Percentiles rank a stretch among this genome's conserved stretches.
Conservation (phyloP, 2,329 filamentous ascomycete genomes). For the Verticillium zaregamsianum region DNA sequence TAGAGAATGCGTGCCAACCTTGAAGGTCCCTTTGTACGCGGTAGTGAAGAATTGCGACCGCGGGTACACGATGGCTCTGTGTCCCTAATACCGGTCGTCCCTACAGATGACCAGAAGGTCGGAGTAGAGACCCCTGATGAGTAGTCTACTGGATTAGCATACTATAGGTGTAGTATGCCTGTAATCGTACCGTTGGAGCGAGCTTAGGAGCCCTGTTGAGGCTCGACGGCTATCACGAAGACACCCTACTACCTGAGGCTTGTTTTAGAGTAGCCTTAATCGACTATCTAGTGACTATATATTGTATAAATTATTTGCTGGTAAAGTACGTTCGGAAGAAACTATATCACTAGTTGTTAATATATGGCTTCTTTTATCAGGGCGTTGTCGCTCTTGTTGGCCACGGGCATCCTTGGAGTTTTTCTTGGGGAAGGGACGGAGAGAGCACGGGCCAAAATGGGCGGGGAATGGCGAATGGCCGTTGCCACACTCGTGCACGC, state of each 20-base stretch:
- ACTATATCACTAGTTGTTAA: too few relatives aligned
- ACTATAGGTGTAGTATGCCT: not conserved
- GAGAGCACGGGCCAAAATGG: too few relatives aligned
- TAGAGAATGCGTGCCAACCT: not conserved
- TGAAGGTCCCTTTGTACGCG: not conserved
- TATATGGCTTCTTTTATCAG: too few relatives aligned
- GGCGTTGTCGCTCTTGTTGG: too few relatives aligned
- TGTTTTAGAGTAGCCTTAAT: not conserved
- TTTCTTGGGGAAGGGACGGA: too few relatives aligned
- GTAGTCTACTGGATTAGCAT: not conserved
- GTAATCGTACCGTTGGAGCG: not conserved
- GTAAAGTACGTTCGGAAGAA: too few relatives aligned
- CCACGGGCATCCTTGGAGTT: too few relatives aligned
- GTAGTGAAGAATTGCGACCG: slow-evolving; percentile 2
- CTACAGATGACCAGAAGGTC: slow-evolving; percentile 10
- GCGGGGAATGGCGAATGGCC: too few relatives aligned
- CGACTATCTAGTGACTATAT: not conserved
- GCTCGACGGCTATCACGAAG: not conserved
- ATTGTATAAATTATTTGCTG: not conserved
- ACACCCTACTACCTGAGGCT: not conserved
- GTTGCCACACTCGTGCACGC: too few relatives aligned
- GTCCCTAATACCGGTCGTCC: slow-evolving; percentile 11
- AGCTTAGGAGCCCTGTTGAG: not conserved
- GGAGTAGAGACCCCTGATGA: slow-evolving; percentile 3
- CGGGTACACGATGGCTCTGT: slow-evolving; percentile 11